A percentile compares a stretch with the other conserved stretches of the same genome.
These are phyloP conservation scores for Pleurotus citrinopileatus DNA, from an alignment of 768 basidiomycete genomes.

Conservation along the genomic window DNA sequence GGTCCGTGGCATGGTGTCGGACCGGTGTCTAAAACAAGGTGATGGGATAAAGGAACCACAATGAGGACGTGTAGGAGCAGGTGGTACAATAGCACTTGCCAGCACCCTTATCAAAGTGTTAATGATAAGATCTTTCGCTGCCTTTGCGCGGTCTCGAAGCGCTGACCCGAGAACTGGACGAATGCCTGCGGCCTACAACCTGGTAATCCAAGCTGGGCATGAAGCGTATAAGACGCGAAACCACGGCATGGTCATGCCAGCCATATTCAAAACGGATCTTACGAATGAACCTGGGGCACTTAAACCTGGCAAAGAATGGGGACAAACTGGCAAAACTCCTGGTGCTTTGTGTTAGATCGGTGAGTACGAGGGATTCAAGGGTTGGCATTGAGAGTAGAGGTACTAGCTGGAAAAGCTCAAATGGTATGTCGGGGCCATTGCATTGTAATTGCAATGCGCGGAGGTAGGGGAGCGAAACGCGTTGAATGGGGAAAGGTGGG, in stretches of 20 bases:
- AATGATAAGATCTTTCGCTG: slow-evolving; percentile 2
- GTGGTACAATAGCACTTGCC: too few species aligned
- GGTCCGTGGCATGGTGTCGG: slow-evolving; percentile 12
- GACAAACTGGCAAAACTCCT: slow-evolving; percentile 40
- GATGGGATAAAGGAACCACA: too few species aligned
- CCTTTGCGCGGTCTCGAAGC: background rate
- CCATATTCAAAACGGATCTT: slow-evolving; percentile 40
- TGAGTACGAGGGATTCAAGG: slow-evolving; percentile 44
- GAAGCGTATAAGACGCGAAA: slow-evolving; percentile 30
- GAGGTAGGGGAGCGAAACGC: slow-evolving; percentile 44
- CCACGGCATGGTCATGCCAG: slow-evolving; percentile 43
- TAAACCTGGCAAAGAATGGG: slow-evolving; percentile 44
- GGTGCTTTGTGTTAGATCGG: slow-evolving; percentile 35
- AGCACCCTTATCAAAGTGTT: too few species aligned
- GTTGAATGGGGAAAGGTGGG: slow-evolving; percentile 23
- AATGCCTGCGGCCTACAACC: background rate
- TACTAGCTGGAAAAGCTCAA: slow-evolving; percentile 52
- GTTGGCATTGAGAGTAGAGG: slow-evolving; percentile 47
- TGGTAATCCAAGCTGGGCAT: slow-evolving; percentile 24
- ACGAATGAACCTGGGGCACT: slow-evolving; percentile 36
- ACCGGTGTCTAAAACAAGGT: too few species aligned
- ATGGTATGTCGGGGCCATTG: slow-evolving; percentile 55
- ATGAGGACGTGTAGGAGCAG: too few species aligned
- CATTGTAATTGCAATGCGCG: slow-evolving; percentile 46
- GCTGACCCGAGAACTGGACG: background rate